Evolutionary conservation across 2,329 filamentous ascomycete species (phyloP).

Genomic region (Paecilomyces sp.): DNA sequence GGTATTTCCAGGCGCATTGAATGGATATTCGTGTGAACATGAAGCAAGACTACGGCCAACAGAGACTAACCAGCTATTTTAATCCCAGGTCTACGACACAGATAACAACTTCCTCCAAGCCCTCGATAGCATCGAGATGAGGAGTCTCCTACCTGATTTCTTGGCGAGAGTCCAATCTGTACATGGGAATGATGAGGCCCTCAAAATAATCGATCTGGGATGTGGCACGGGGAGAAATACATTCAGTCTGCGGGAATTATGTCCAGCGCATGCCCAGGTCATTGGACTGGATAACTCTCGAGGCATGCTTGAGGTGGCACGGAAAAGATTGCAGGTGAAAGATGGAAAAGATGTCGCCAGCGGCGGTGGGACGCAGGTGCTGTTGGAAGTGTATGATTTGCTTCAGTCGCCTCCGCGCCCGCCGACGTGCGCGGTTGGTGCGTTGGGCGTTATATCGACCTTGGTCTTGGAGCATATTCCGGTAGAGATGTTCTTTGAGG

Average conservation of each 20-base stretch:
- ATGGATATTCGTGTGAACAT: too few species aligned
- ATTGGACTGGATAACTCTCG: constrained; percentile 51
- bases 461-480: constrained; percentile 60
- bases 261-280: constrained; percentile 26
- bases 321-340: constrained; percentile 21
- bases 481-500: constrained; percentile 50
- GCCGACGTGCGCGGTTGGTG: constrained; percentile 16
- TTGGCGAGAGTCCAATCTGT: constrained; percentile 23
- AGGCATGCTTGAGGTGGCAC: constrained; percentile 52
- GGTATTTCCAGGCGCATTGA: not conserved
- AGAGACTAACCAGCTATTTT: too few species aligned
- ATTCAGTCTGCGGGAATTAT: constrained; percentile 35
- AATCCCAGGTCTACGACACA: constrained; percentile 50
- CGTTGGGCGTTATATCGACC: constrained; percentile 50
- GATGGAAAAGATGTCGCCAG: not conserved
- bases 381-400: constrained; percentile 35
- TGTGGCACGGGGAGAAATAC: constrained; percentile 62
- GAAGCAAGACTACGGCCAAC: too few species aligned
- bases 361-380: constrained; percentile 5
- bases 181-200: not conserved
- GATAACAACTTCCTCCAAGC: constrained; percentile 62
- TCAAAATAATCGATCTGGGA: constrained; percentile 53
- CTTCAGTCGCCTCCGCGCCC: constrained; percentile 15
- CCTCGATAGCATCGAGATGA: constrained; percentile 53
- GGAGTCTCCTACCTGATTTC: constrained; percentile 43